Base-by-base conservation (phyloP, 805 yeast genomes). In the Wickerhamiella azymoides region DNA sequence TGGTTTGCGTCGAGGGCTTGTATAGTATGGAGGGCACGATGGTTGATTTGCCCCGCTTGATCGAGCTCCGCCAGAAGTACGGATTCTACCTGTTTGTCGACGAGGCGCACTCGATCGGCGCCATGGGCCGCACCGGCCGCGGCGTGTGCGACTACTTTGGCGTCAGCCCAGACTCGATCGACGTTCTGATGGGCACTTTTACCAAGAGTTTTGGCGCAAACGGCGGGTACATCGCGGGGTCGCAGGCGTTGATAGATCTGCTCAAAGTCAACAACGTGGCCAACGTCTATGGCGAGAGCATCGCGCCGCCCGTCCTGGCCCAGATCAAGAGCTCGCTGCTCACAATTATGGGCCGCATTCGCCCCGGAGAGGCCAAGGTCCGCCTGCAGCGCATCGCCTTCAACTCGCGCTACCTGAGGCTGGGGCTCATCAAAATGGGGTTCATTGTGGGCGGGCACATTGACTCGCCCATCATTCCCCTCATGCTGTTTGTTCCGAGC, bases 181-280 rank as follows among this genome's bases (percentile, higher is more conserved):
- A 92, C 65, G 68, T 92, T 51, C 66, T 92, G 53, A 92, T 92
- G 99, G 99, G 99, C 43, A 92, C 99, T 7, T 74, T 92, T 48
- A 93, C 98, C 44, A 92, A 92, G 65, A 84, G 96, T 1, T 92
- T 92, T 62, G 98, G 99, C 61, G 97, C 98, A 14, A 85, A 97
- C 36, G 99, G 99, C 59, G 99, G 98, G 40, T 92, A 92, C 61
- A 68, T 92, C 52, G 89, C 95, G n/a, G 93, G 81, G 39, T 71
- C 71, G 51, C 72, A 77, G 57, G 66, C 63, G 40, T 65, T 84
- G 27, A 80, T 89, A 42, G 88, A 85, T 56, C 74, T 79, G 56
- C 67, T 92, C 50, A 76, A 88, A 64, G 55, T 82, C 36, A 79
- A 76, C 55, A 76, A 84, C 56, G 71, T 84, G 52, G 80, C 88